Base-by-base conservation (phyloP, 768 basidiomycete species). In the Collybia sp. region DNA sequence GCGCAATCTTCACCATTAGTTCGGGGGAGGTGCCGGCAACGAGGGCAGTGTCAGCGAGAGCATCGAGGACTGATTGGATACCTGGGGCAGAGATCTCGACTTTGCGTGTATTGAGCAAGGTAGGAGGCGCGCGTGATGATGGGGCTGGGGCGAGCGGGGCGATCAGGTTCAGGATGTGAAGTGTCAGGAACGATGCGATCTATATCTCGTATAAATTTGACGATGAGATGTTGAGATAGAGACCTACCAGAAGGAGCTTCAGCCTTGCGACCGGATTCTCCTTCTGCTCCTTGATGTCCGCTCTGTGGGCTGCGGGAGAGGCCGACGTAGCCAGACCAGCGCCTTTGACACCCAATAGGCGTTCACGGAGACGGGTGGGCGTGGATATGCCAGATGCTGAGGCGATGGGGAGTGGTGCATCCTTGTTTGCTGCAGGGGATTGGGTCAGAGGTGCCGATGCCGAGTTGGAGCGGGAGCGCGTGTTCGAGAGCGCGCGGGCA, bases 141-240 rank as follows among this genome's bases (percentile, higher is more conserved):
- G 64, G 80, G 53, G 47, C 79, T 62, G 54, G 80, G 0, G 93
- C 86, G 41, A 99, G 79, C 0, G 96, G 93, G 0, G 94, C 88
- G 62, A 85, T 87, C 48, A 98, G 79, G 71, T 97, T 98, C 51
- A 96, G 77, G 45, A 93, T 80, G 55, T 99, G 96, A 2, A 99
- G 69, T 0, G 83, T 83, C 53, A 95, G 75, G 79, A 98, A 99
- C 2, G 93, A 85, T 13, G 84, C 83, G 54, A 99, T 91, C 83
- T 85, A 40, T 5, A 47, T 30, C 15, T 31, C 20, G 36, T 44
- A 35, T 32, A 12, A 39, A 33, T 40, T 39, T 34, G 30, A 33
- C 46, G 6, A 37, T 34, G 41, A 36, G 36, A 33, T 37, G 44
- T 44, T 36, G 25, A 25, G 25, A 3, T 25, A n/a, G 43, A 10